Conservation (phyloP, 176 grass and related monocot genomes). For the Oryza brachyantha region DNA sequence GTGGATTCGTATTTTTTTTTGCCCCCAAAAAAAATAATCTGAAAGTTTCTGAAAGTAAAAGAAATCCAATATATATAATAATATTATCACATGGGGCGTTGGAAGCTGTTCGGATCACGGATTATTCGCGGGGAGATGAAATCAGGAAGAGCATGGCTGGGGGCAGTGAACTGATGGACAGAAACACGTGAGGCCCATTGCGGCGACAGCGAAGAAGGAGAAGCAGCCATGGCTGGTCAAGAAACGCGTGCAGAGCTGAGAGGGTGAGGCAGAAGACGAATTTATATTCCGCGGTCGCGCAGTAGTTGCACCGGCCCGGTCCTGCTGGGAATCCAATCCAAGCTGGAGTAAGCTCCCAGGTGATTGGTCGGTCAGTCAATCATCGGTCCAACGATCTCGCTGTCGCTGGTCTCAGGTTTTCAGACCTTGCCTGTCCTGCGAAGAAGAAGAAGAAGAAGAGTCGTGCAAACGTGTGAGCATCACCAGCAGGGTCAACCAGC, state of each 20-base stretch:
- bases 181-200: neutral
- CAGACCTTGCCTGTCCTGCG: neutral
- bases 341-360: too few species aligned
- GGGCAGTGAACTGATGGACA: neutral
- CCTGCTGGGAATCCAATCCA: neutral
- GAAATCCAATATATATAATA: too few species aligned
- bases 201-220: neutral
- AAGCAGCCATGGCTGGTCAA: neutral
- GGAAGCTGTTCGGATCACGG: neutral
- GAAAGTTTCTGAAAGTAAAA: neutral
- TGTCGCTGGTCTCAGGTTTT: neutral
- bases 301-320: neutral
- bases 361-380: neutral
- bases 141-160: too few species aligned
- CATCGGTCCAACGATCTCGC: neutral
- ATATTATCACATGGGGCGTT: neutral
- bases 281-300: neutral
- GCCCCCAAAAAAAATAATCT: neutral
- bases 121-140: neutral
- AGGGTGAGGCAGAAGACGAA: neutral
- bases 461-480: neutral
- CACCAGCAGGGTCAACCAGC: too few species aligned
- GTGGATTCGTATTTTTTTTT: neutral
- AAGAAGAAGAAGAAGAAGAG: neutral
- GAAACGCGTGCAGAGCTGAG: neutral